Percentiles rank a stretch among this genome's conserved stretches.
Evolutionary conservation across 2,329 filamentous ascomycete genomes (phyloP).

Genomic region (Botrytis sinoallii): DNA sequence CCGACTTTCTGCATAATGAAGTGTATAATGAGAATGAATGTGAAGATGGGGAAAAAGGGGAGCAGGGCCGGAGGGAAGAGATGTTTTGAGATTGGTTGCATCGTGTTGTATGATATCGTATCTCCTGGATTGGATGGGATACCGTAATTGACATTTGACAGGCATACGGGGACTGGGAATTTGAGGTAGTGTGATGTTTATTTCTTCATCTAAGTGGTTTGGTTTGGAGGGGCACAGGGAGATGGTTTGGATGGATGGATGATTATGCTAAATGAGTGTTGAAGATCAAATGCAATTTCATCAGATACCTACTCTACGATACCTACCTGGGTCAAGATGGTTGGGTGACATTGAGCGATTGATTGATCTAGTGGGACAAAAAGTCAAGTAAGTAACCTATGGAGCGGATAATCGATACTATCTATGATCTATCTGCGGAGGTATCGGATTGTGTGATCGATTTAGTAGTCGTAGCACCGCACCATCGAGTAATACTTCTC

Average conservation of each 20-base stretch:
- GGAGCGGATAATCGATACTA: neutral
- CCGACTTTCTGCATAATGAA: slow-evolving; percentile 19
- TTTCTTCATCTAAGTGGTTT: neutral
- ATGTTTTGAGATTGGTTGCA: neutral
- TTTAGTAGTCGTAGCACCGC: neutral
- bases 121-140: neutral
- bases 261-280: neutral
- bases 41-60: neutral
- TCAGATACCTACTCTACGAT: too few relatives aligned
- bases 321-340: neutral
- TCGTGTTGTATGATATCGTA: neutral
- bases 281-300: neutral
- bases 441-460: neutral
- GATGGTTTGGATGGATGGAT: neutral
- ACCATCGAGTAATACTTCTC: neutral
- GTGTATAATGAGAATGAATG: slow-evolving; percentile 4
- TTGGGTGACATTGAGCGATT: neutral
- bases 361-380: neutral
- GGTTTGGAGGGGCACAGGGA: neutral
- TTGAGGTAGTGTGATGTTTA: neutral
- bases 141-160: neutral
- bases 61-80: neutral
- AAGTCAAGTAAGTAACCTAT: neutral
- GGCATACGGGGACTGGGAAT: neutral
- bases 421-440: neutral